Percentiles rank a stretch among this genome's conserved stretches.
These are phyloP conservation scores for Aspergillus bertholletiae DNA, from an alignment of 495 filamentous ascomycete species.

Conservation along the genomic window DNA sequence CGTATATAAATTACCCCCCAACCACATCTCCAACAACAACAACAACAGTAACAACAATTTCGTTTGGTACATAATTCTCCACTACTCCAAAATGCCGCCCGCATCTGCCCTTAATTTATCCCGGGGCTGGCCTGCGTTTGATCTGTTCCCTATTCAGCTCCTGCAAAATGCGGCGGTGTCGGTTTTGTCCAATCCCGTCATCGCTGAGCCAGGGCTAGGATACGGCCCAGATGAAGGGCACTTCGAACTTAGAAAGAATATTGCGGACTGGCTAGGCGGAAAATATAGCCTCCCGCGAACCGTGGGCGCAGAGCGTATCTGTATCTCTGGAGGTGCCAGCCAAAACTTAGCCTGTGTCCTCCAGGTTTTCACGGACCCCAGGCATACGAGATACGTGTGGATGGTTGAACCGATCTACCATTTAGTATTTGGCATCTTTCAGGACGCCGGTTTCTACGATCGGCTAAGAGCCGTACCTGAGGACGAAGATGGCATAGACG, in stretches of 20 bases:
- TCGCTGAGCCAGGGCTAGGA: conserved; percentile 49
- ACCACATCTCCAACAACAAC: background rate
- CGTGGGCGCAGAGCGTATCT: conserved; percentile 49
- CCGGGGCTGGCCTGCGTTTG: conserved; percentile 58
- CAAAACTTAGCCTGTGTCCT: conserved; percentile 61
- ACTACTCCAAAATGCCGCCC: background rate
- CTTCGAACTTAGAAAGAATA: conserved; percentile 48
- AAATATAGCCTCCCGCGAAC: conserved; percentile 42
- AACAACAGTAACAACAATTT: background rate
- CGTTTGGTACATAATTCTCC: background rate
- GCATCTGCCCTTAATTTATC: conserved; percentile 48
- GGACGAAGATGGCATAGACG: conserved; percentile 62
- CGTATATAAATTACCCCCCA: background rate
- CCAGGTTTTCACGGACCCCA: conserved; percentile 61
- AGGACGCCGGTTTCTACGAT: conserved; percentile 55
- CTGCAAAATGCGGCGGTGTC: conserved; percentile 47
- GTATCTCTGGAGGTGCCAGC: conserved; percentile 60
- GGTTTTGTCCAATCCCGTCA: conserved; percentile 49
- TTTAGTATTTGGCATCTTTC: conserved; percentile 63
- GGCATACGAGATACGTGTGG: conserved; percentile 61
- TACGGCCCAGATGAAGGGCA: conserved; percentile 74
- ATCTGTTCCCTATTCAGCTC: conserved; percentile 54
- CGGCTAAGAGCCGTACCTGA: conserved; percentile 57
- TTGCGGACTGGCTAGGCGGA: conserved; percentile 58
- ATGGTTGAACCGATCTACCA: conserved; percentile 65